Base-by-base conservation (phyloP, 2,329 filamentous ascomycete genomes). In the Monosporascus sp. region DNA sequence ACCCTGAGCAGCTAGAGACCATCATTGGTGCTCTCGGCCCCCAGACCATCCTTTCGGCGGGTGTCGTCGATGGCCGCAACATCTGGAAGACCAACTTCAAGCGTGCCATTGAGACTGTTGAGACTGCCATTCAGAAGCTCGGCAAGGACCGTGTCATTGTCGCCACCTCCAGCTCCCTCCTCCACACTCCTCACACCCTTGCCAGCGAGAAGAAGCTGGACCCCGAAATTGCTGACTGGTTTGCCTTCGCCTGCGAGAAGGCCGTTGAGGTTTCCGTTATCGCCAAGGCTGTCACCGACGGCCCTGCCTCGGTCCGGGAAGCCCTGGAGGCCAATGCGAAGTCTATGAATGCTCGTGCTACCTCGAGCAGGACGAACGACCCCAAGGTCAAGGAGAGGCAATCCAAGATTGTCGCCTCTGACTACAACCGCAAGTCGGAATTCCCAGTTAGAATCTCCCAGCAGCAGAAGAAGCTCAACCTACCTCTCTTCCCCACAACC, bases 51-150 rank as follows among this genome's bases (percentile, higher is more conserved):
- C 87, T 99, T 63, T 99, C 94, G 63, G 88, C 86, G 61, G 94
- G 94, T 90, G 89, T 99, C 66, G 94, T 99, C 63, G 92, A 99
- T 68, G 94, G 94, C 68, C 91, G 94, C 70, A 99, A 99, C 85
- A 97, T 99, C 82, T 99, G 94, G 94, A 99, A 99, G 89, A 97
- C 91, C 78, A 96, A 97, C 87, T 88, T 97, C 80, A 89, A 96
- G 85, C 85, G 85, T 68, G 91, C 94, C 69, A 95, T 99, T 62
- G 92, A 94, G 81, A 84, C 79, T 60, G 88, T 94, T 58, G 91
- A 97, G 85, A 80, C 84, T 56, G 94, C 93, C 61, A 80, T 97
- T 68, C 90, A 97, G 81, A 84, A 96, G 81, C 85, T 99, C 60
- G 93, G 94, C 78, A 93, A 96, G 83, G 92, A 97, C 64, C 90